Evolutionary conservation across 192 early-diverging fungal species (phyloP).

Genomic region (Backusella morwellensis): DNA sequence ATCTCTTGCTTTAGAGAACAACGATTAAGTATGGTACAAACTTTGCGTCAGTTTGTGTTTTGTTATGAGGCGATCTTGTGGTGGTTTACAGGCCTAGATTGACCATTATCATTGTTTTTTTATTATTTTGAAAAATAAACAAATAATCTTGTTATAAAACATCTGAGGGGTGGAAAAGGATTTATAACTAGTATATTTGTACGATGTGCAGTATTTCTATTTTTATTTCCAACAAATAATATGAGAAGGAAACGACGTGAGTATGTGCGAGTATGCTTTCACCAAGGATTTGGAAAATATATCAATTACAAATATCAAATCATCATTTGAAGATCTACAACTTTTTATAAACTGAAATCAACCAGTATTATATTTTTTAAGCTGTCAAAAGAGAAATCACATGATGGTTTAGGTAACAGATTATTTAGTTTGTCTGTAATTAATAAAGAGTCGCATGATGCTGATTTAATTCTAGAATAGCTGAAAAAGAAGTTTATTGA

Average conservation of each 20-base stretch:
- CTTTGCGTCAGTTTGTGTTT: constrained; percentile 76
- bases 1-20: constrained; percentile 72
- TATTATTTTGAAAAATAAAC: not conserved
- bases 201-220: not conserved
- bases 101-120: not conserved
- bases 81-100: constrained; percentile 30
- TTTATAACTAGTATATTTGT: not conserved
- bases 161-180: not conserved
- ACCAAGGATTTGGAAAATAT: not conserved
- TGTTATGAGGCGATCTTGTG: constrained; percentile 79
- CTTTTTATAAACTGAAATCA: not conserved
- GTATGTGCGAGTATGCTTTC: not conserved
- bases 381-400: not conserved
- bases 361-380: not conserved
- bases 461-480: not conserved
- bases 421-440: too few relatives aligned
- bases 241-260: not conserved
- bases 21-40: constrained; percentile 82
- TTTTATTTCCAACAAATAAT: not conserved
- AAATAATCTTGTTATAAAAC: not conserved
- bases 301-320: not conserved
- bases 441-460: too few relatives aligned
- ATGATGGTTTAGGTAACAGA: not conserved
- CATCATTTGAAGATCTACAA: not conserved
- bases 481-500: not conserved